phyloP scores from a whole-genome alignment of 2,329 filamentous ascomycete genomes.

The Diplodia sapinea region DNA sequence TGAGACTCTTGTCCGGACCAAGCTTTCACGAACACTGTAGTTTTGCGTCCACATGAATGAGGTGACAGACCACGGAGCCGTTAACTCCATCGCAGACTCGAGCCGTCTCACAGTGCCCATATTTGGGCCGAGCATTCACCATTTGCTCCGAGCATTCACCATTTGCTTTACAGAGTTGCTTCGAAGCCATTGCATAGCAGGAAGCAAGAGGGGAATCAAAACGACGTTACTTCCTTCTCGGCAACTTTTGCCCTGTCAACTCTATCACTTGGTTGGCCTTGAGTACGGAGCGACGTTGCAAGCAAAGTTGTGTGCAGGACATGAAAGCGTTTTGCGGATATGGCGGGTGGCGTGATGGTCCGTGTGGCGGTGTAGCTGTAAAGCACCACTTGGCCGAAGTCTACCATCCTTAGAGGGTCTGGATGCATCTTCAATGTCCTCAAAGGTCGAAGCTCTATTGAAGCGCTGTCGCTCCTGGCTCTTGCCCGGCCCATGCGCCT shows the following conservation, averaged over 20 bases:
- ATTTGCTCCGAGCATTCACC: not conserved
- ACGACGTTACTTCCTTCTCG: not conserved
- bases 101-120: not conserved
- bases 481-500: not conserved
- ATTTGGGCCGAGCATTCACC: not conserved
- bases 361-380: conserved; percentile 13
- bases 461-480: not conserved
- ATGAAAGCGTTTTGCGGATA: not conserved
- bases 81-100: too few species aligned
- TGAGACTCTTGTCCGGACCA: not conserved
- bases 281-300: not conserved
- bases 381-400: conserved; percentile 1
- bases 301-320: not conserved
- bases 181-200: not conserved
- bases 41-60: too few species aligned
- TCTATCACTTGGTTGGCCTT: not conserved
- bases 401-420: not conserved
- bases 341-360: conserved; percentile 10
- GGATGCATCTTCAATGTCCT: not conserved
- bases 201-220: not conserved
- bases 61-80: too few species aligned
- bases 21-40: not conserved
- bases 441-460: not conserved
- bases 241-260: not conserved
- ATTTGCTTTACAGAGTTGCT: not conserved